These are phyloP conservation scores for Colletotrichum incanum DNA, from an alignment of 2,329 filamentous ascomycete species.

Conservation along the genomic window DNA sequence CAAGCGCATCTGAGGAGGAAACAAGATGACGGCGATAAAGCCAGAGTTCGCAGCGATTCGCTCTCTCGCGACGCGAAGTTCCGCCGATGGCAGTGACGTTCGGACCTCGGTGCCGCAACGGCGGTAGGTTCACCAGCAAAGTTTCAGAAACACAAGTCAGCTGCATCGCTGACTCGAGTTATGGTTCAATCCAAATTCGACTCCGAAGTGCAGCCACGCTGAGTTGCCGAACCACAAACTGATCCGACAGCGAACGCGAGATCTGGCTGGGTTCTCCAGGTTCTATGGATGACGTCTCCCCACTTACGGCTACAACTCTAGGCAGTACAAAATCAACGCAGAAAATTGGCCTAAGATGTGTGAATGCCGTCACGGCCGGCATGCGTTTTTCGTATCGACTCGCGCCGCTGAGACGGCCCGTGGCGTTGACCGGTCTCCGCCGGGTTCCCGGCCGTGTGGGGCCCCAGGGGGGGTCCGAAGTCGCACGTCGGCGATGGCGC, in stretches of 20 bases:
- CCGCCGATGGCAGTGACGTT: conserved; percentile 2
- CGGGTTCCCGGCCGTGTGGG: conserved; percentile 25
- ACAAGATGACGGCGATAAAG: background rate
- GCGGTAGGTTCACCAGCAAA: conserved; percentile 18
- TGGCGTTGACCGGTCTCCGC: conserved; percentile 15
- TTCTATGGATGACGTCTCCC: background rate
- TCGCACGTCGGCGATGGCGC: conserved; percentile 36
- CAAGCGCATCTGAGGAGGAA: background rate
- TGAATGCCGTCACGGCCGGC: background rate
- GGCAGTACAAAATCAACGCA: background rate
- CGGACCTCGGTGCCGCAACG: conserved; percentile 22
- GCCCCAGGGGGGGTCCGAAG: conserved; percentile 23
- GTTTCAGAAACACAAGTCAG: conserved; percentile 29
- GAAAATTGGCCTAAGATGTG: background rate
- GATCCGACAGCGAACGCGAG: background rate
- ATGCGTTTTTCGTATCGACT: background rate
- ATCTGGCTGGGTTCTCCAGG: background rate
- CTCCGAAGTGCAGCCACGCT: background rate
- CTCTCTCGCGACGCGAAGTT: conserved; percentile 36
- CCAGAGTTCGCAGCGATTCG: background rate
- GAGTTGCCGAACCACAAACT: background rate
- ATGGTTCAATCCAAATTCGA: conserved; percentile 8
- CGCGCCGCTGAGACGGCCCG: background rate
- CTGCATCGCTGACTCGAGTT: conserved; percentile 14
- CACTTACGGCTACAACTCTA: too few relatives aligned